These are phyloP conservation scores for Xylaria sp. DNA, from an alignment of 2,329 filamentous ascomycete species.

Conservation along the genomic window DNA sequence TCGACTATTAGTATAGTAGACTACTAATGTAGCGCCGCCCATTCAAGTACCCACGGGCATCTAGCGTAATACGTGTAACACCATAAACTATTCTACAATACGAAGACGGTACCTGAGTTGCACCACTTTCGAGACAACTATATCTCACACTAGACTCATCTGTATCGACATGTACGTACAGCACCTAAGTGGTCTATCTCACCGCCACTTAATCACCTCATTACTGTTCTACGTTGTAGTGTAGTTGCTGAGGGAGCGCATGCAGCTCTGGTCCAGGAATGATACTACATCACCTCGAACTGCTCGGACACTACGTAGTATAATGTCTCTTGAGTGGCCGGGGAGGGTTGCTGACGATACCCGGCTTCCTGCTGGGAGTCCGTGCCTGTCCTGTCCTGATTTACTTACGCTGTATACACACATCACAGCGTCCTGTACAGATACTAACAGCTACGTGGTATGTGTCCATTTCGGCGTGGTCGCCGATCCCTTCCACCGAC, in stretches of 20 bases:
- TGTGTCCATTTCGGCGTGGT: constrained; percentile 18
- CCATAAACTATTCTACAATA: too few species aligned
- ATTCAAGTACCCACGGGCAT: too few species aligned
- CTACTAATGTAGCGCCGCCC: too few species aligned
- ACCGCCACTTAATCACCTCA: constrained; percentile 33
- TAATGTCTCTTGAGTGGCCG: constrained; percentile 29
- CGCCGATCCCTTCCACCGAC: constrained; percentile 25
- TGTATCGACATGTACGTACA: not conserved
- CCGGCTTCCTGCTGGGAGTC: constrained; percentile 15
- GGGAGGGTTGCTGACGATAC: constrained; percentile 26
- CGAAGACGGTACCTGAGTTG: not conserved
- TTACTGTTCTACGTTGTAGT: constrained; percentile 10
- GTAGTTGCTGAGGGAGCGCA: not conserved
- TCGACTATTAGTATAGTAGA: too few species aligned
- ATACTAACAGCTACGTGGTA: not conserved
- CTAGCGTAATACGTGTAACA: too few species aligned
- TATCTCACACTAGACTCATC: not conserved
- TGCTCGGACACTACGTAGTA: constrained; percentile 2
- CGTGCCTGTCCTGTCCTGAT: constrained; percentile 4
- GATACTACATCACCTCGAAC: constrained; percentile 11
- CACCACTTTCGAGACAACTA: not conserved
- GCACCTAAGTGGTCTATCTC: constrained; percentile 10
- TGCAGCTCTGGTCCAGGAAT: constrained; percentile 13
- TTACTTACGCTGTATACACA: not conserved
- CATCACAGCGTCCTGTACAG: not conserved